Percentiles rank a stretch among this genome's conserved stretches.
Evolutionary conservation across 2,329 filamentous ascomycete genomes (phyloP).

Genomic region (Pseudopithomyces chartarum): DNA sequence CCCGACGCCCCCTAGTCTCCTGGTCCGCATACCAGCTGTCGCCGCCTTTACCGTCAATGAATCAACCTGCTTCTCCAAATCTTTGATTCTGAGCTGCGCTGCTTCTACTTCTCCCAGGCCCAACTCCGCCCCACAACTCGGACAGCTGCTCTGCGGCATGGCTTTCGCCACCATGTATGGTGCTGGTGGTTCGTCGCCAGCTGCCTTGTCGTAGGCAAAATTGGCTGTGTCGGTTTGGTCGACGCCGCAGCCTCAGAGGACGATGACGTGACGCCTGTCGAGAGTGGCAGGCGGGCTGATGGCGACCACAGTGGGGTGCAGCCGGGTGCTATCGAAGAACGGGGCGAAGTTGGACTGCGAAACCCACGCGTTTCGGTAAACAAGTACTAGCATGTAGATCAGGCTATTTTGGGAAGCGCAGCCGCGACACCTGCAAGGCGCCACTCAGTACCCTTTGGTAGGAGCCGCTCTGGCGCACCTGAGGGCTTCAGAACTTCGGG

Average conservation of each 20-base stretch:
- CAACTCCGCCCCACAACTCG: conserved; percentile 35
- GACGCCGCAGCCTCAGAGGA: neutral
- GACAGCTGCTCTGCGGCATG: conserved; percentile 31
- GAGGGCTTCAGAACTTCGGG: no score
- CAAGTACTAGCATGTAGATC: no score
- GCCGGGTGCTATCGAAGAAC: neutral
- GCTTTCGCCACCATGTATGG: conserved; percentile 26
- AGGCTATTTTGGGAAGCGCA: no score
- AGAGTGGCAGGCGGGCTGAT: neutral
- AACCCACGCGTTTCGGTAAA: neutral
- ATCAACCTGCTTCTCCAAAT: conserved; percentile 73
- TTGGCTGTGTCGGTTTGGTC: neutral
- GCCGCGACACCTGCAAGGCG: no score
- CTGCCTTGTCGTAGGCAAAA: conserved; percentile 22
- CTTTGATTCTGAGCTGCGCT: conserved; percentile 42
- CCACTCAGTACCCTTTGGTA: no score
- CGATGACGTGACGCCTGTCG: conserved; percentile 2
- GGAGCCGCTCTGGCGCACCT: no score
- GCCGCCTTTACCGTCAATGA: conserved; percentile 73
- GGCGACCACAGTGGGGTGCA: conserved; percentile 1
- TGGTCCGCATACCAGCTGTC: conserved; percentile 56
- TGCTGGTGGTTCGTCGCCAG: conserved; percentile 22
- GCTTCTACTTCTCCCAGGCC: conserved; percentile 18
- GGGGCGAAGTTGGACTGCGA: conserved; percentile 1
- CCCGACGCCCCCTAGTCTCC: conserved; percentile 4